Conservation (phyloP, 2,329 filamentous ascomycete species). For the Pseudocercospora cruenta region DNA sequence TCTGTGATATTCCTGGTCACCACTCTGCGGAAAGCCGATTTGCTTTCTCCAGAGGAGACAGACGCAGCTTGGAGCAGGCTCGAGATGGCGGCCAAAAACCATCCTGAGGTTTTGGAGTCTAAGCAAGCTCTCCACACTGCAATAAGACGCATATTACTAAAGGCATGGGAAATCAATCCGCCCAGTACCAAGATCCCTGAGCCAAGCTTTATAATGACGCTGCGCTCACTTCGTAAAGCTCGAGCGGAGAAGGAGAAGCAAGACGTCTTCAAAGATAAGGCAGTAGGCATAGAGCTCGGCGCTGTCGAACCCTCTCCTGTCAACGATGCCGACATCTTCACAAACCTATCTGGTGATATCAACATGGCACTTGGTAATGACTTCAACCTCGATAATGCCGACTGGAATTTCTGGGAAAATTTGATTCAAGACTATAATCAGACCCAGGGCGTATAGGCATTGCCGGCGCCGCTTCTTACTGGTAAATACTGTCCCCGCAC, state of each 20-base stretch:
- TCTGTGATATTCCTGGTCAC: slow-evolving; percentile 40
- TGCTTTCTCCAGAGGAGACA: slow-evolving; percentile 27
- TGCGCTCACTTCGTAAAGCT: slow-evolving; percentile 12
- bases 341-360: not conserved
- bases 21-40: slow-evolving; percentile 32
- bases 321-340: not conserved
- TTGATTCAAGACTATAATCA: slow-evolving; percentile 26
- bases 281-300: not conserved
- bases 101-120: slow-evolving; percentile 43
- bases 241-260: not conserved
- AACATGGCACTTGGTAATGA: slow-evolving; percentile 13
- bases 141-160: slow-evolving; percentile 46
- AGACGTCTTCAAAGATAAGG: not conserved
- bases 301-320: not conserved
- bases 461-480: not conserved
- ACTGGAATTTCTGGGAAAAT: slow-evolving; percentile 33
- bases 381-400: slow-evolving; percentile 24
- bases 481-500: not conserved
- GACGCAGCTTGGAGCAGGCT: slow-evolving; percentile 47
- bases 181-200: slow-evolving; percentile 9
- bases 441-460: slow-evolving; percentile 1
- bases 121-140: slow-evolving; percentile 46
- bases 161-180: slow-evolving; percentile 45
- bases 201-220: slow-evolving; percentile 23
- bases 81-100: slow-evolving; percentile 46